Conservation (phyloP, 306 rosid genomes). For the Dryas drummondii region DNA sequence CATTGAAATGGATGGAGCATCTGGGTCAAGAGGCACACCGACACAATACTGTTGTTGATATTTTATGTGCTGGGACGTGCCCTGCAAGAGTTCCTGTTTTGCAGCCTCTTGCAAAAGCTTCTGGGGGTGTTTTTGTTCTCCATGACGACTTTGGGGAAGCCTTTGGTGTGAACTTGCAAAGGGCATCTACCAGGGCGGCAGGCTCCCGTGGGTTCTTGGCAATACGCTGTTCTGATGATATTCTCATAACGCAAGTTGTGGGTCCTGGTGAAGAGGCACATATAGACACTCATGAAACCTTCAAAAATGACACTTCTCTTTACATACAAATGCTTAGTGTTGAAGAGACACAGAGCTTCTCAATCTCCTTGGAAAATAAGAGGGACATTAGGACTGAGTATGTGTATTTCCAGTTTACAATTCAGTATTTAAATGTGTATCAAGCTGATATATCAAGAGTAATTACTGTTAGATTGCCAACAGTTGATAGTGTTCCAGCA, state of each 20-base stretch:
- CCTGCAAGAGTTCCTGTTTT: conserved; percentile 92
- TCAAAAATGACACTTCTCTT: conserved; percentile 69
- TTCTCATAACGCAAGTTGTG: conserved; percentile 76
- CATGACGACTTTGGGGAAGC: conserved; percentile 99
- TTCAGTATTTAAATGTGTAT: conserved; percentile 57
- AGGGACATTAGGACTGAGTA: conserved; percentile 67
- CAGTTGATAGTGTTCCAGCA: conserved; percentile 73
- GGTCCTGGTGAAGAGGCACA: conserved; percentile 98
- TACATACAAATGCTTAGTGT: conserved; percentile 85
- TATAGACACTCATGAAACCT: conserved; percentile 71
- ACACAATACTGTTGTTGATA: conserved; percentile 73
- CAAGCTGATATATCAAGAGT: conserved; percentile 82
- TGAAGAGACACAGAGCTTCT: conserved; percentile 86
- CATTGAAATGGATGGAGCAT: conserved; percentile 90
- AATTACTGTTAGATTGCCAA: conserved; percentile 72
- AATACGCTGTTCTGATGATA: conserved; percentile 77
- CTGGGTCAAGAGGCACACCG: conserved; percentile 83
- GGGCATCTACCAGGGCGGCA: conserved; percentile 91
- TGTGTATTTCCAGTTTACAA: conserved; percentile 62
- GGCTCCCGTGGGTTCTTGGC: conserved; percentile 88
- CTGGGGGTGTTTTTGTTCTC: conserved; percentile 94
- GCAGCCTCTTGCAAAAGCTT: conserved; percentile 94
- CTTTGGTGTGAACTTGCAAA: conserved; percentile 96
- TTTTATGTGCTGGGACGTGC: conserved; percentile 98
- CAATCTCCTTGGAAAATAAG: conserved; percentile 79